A percentile compares a stretch with the other conserved stretches of the same genome.
These are phyloP conservation scores for Citrus glauca DNA, from an alignment of 345 rosid species.

Conservation along the genomic window DNA sequence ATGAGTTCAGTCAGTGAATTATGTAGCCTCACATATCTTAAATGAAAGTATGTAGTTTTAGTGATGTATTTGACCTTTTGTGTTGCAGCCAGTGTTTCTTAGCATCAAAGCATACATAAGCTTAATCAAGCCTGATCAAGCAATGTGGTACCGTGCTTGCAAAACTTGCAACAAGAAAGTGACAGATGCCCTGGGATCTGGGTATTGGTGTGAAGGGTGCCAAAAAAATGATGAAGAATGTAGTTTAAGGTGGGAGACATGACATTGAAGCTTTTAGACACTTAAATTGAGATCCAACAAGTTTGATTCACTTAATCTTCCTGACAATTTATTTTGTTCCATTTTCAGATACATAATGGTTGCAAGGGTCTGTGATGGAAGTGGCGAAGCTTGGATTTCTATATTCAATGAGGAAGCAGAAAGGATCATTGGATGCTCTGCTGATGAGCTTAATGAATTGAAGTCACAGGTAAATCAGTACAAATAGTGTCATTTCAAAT, in stretches of 20 bases:
- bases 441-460: constrained; percentile 75
- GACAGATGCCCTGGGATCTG: constrained; percentile 78
- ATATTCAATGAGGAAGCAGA: constrained; percentile 82
- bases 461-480: constrained; percentile 53
- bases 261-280: neutral
- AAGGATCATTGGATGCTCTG: constrained; percentile 67
- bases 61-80: neutral
- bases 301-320: neutral
- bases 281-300: neutral
- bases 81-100: constrained; percentile 69
- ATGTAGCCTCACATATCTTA: neutral
- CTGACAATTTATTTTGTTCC: neutral
- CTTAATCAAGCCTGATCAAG: constrained; percentile 81
- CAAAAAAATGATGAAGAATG: constrained; percentile 83
- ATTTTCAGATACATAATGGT: constrained; percentile 68
- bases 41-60: neutral
- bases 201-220: constrained; percentile 98
- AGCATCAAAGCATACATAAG: constrained; percentile 62
- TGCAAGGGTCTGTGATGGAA: constrained; percentile 59
- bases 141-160: constrained; percentile 97
- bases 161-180: constrained; percentile 94
- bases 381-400: constrained; percentile 81
- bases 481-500: neutral
- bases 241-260: constrained; percentile 50
- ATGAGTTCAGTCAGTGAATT: neutral